Evolutionary conservation across 345 rosid species (phyloP).

Genomic region (Bruguiera gymnorhiza): DNA sequence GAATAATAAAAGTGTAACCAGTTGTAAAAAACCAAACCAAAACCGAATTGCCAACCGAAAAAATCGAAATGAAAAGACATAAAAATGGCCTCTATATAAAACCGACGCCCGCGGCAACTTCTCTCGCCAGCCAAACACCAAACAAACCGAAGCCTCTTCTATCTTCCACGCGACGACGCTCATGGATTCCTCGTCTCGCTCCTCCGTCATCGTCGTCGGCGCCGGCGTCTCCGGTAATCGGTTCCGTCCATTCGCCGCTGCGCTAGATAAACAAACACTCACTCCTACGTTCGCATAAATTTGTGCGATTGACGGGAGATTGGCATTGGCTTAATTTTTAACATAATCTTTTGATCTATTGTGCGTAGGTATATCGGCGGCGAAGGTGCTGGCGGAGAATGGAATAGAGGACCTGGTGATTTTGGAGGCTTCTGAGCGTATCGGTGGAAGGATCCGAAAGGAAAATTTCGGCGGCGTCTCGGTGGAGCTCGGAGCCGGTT

Average conservation of each 20-base stretch:
- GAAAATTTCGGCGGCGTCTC: constrained; percentile 75
- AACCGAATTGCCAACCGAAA: not conserved
- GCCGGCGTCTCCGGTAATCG: constrained; percentile 87
- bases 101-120: constrained; percentile 48
- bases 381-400: constrained; percentile 69
- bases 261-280: not conserved
- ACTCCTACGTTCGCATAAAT: not conserved
- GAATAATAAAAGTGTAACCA: too few species aligned
- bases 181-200: constrained; percentile 45
- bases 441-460: constrained; percentile 87
- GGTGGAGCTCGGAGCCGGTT: constrained; percentile 97
- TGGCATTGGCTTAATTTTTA: not conserved
- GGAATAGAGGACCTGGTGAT: constrained; percentile 77
- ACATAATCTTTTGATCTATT: not conserved
- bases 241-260: not conserved
- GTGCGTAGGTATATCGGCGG: constrained; percentile 74
- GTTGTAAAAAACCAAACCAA: too few species aligned
- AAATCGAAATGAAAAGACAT: not conserved
- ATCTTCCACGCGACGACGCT: not conserved
- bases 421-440: constrained; percentile 83
- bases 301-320: not conserved
- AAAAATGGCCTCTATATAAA: constrained; percentile 28
- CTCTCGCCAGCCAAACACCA: constrained; percentile 17
- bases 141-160: not conserved
- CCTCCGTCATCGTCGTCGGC: constrained; percentile 85